Base-by-base conservation (phyloP, 768 basidiomycete species). In the Russula griseocarnosa region DNA sequence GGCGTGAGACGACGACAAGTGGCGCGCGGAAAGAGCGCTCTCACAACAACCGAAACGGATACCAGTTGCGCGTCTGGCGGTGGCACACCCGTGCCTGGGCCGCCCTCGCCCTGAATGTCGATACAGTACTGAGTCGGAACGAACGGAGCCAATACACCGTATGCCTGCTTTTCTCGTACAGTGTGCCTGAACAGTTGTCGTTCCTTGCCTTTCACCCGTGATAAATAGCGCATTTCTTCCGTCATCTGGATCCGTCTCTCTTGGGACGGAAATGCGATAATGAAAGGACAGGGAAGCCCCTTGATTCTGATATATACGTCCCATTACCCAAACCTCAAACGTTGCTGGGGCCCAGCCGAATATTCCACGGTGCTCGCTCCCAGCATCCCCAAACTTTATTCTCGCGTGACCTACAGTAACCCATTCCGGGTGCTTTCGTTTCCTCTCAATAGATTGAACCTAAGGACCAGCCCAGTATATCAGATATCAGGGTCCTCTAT, bases 71-170 rank as follows among this genome's bases (percentile, higher is more conserved):
- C 84, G 79, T 79, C 84, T 82, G 84, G 83, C 85, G 84, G 46
- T 62, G 61, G 42, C 42, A 24, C 52, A 24, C 10, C 16, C 26
- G 54, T 62, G 54, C 86, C 87, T 86, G 85, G 86, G 86, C 86
- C 85, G 86, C 86, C 85, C 84, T 81, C 83, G 85, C 86, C 86
- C 86, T 87, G 86, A 85, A 85, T 84, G 81, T 85, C 40, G 55
- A 36, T 44, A 36, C 6, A 30, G 44, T 57, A 32, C 9, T 44
- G 51, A 52, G 44, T 32, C 42, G 44, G 58, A 58, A 28, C 57
- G 24, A 53, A 38, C 51, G 51, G 57, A 47, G 16, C 63, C 42
- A 46, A 38, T 22, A 18, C 20, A 1, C 5, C 8, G 9, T 54
- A 44, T 42, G 42, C 57, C 22, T 36, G 32, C 51, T 32, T 18